phyloP scores from a whole-genome alignment of 805 yeast species.

The Ogataea nakhonphanomensis region DNA sequence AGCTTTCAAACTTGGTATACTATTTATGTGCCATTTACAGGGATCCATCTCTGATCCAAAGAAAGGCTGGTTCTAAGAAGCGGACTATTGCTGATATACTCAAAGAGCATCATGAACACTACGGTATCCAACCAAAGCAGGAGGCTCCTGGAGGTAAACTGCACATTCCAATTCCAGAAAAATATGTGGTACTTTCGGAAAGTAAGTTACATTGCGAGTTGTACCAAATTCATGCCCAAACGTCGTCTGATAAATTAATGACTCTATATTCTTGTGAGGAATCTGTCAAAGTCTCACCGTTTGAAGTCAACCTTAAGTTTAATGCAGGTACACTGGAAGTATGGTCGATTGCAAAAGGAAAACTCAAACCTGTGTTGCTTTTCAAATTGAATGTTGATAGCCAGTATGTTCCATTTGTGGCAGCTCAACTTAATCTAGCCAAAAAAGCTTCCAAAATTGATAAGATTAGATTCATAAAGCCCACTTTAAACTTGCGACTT shows the following conservation, averaged over 20 bases:
- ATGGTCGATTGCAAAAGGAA: slow-evolving; percentile 5
- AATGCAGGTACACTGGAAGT: slow-evolving; percentile 6
- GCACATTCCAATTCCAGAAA: not conserved
- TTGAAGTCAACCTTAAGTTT: slow-evolving; percentile 12
- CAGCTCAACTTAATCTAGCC: slow-evolving; percentile 13
- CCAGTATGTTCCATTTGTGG: slow-evolving; percentile 12
- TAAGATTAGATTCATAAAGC: slow-evolving; percentile 1
- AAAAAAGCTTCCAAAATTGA: slow-evolving; percentile 7
- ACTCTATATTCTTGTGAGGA: not conserved
- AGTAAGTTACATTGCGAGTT: slow-evolving; percentile 8
- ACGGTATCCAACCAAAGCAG: slow-evolving; percentile 12
- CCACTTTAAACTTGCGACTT: not conserved
- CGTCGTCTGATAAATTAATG: slow-evolving; percentile 1
- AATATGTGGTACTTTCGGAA: slow-evolving; percentile 1
- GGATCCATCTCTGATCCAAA: slow-evolving; percentile 4
- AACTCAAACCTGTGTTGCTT: slow-evolving; percentile 8
- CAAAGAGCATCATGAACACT: slow-evolving; percentile 16
- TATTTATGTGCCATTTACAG: slow-evolving; percentile 1
- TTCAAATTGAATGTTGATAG: slow-evolving; percentile 3
- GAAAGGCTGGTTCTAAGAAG: slow-evolving; percentile 11
- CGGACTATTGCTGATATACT: slow-evolving; percentile 17
- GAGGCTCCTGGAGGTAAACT: not conserved
- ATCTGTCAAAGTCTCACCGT: slow-evolving; percentile 2
- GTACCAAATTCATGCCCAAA: not conserved
- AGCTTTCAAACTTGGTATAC: not conserved